Conservation (phyloP, 805 yeast species). For the Candida fluviatilis region DNA sequence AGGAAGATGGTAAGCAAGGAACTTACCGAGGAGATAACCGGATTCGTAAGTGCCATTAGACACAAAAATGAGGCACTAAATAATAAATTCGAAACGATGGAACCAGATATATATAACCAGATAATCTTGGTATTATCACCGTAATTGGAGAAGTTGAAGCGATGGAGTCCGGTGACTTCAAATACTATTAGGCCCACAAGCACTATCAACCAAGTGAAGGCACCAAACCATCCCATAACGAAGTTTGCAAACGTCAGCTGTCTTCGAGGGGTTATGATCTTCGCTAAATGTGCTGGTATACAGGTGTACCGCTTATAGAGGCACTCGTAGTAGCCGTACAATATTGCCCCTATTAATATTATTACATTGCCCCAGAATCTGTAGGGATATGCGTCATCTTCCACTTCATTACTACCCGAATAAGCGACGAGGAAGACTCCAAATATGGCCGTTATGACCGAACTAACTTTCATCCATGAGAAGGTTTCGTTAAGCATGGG, state of each 20-base stretch:
- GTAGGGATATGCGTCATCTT: conserved; percentile 44
- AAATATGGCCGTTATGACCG: conserved; percentile 66
- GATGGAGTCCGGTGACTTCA: conserved; percentile 54
- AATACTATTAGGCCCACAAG: conserved; percentile 43
- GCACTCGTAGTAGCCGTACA: conserved; percentile 82
- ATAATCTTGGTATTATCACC: conserved; percentile 32
- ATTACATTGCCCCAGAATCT: conserved; percentile 66
- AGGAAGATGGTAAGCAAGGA: conserved; percentile 72
- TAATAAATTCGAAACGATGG: conserved; percentile 58
- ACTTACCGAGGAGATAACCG: conserved; percentile 70
- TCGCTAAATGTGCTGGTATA: conserved; percentile 55
- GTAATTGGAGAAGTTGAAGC: conserved; percentile 50
- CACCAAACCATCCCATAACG: conserved; percentile 64
- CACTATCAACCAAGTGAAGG: conserved; percentile 47
- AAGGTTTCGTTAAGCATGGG: conserved; percentile 66
- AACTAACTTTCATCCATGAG: conserved; percentile 54
- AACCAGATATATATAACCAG: conserved; percentile 46
- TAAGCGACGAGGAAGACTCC: conserved; percentile 83
- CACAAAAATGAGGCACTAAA: conserved; percentile 73
- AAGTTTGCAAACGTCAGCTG: conserved; percentile 81
- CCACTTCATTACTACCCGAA: conserved; percentile 35
- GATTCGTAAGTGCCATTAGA: conserved; percentile 79
- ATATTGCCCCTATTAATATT: conserved; percentile 67
- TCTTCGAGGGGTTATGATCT: conserved; percentile 47
- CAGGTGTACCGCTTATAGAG: conserved; percentile 72